These are phyloP conservation scores for Tillandsia leiboldiana DNA, from an alignment of 176 grass and related monocot species.

Conservation along the genomic window DNA sequence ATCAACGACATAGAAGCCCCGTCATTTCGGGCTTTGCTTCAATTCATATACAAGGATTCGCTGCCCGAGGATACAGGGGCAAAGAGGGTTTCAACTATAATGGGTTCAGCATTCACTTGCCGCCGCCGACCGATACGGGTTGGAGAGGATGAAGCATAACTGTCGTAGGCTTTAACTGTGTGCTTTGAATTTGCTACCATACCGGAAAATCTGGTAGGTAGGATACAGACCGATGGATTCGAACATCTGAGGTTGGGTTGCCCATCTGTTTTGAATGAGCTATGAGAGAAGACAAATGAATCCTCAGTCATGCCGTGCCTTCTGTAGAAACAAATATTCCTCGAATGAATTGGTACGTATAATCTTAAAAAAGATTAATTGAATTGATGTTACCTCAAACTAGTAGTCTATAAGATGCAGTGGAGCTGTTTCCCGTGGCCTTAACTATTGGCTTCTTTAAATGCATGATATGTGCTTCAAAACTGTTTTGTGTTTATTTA, in stretches of 20 bases:
- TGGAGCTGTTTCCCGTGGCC: no score
- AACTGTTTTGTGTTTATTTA: no score
- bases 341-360: no score
- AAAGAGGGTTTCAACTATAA: neutral
- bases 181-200: conserved; percentile 20
- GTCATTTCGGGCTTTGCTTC: conserved; percentile 30
- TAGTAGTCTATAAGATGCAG: no score
- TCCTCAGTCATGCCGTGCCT: no score
- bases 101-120: conserved; percentile 32
- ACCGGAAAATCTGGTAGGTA: conserved; percentile 15
- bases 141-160: conserved; percentile 28
- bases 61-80: conserved; percentile 8
- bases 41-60: conserved; percentile 30
- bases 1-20: conserved; percentile 35
- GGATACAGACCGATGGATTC: conserved; percentile 22
- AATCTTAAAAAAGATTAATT: no score
- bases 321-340: no score
- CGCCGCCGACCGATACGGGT: conserved; percentile 35
- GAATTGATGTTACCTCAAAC: no score
- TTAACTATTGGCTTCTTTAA: no score
- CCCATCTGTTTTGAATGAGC: conserved; percentile 30
- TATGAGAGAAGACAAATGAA: conserved; percentile 14
- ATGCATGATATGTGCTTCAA: no score
- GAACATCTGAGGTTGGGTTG: conserved; percentile 15
- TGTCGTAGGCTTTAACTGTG: conserved; percentile 10